These are phyloP conservation scores for Fragaria iinumae DNA, from an alignment of 306 rosid species.

Conservation along the genomic window DNA sequence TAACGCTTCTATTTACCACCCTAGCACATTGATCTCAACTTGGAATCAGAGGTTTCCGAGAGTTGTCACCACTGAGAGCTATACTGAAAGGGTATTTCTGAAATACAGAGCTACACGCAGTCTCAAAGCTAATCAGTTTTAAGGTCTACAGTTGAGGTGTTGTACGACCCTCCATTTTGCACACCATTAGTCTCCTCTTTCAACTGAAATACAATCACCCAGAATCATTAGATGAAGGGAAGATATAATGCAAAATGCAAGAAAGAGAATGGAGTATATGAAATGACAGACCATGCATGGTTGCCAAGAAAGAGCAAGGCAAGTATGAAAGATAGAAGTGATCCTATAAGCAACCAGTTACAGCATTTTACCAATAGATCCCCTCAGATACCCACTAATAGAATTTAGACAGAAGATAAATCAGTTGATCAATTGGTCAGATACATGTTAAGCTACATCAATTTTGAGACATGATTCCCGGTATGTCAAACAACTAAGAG, in stretches of 20 bases:
- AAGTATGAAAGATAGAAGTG: not conserved
- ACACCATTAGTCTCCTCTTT: slow-evolving; percentile 56
- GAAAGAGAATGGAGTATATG: not conserved
- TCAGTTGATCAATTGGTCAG: not conserved
- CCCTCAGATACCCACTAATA: not conserved
- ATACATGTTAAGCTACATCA: not conserved
- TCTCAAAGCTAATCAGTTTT: slow-evolving; percentile 48
- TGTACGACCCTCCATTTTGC: slow-evolving; percentile 51
- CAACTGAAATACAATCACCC: slow-evolving; percentile 47
- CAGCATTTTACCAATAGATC: not conserved
- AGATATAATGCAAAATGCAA: slow-evolving; percentile 7
- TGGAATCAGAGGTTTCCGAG: slow-evolving; percentile 30
- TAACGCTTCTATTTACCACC: slow-evolving; percentile 35
- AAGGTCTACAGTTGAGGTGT: slow-evolving; percentile 29
- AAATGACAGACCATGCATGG: not conserved
- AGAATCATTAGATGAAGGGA: slow-evolving; percentile 11
- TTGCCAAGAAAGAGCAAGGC: not conserved
- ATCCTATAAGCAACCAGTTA: not conserved
- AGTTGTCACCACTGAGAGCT: slow-evolving; percentile 24
- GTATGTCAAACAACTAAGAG: not conserved
- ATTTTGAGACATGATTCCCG: not conserved
- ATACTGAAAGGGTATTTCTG: slow-evolving; percentile 24
- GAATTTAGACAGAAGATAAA: not conserved
- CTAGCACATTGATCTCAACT: slow-evolving; percentile 24
- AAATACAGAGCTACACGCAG: slow-evolving; percentile 13